Base-by-base conservation (phyloP, 345 rosid genomes). In the Psidium guajava region DNA sequence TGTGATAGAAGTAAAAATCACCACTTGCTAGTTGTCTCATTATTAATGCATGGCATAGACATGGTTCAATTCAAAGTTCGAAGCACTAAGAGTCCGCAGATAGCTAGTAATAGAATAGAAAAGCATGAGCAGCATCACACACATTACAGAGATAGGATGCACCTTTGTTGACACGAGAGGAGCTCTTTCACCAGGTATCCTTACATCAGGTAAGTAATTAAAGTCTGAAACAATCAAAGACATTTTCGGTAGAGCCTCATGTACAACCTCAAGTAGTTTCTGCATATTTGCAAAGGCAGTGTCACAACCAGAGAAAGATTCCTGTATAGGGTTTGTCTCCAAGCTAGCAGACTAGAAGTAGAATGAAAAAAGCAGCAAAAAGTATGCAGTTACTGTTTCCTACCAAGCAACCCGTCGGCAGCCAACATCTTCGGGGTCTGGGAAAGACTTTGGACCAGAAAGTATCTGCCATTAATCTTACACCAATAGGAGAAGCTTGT, bases 351-450 rank as follows among this genome's bases (percentile, higher is more conserved):
- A 36, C 80, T 69, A 69, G 47, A 56, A 69, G 25, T 36, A 69
- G 80, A 69, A 69, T 61, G 50, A 80, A 81, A 42, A 18, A 53
- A 50, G 36, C n/a, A 12, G 56, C 55, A 82, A 85, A 16, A 69
- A 53, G 64, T 85, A 25, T 74, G 74, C 80, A 80, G 82, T 81
- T 69, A 47, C 52, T 21, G 83, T 75, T 83, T 75, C 91, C 88
- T 93, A 97, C 98, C 98, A 97, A 90, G 92, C 95, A 96, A 75
- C 99, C 98, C 5, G 99, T 97, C 3, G 98, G 99, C 86, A 97
- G 95, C 99, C 99, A 97, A 87, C 94, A 90, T 90, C 98, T 95
- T 89, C 91, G 91, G 86, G 98, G 95, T 87, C 92, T 95, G 81
- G 98, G 98, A 88, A 96, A 92, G 88, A 97, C 81, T 88, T 92